Evolutionary conservation across 345 rosid genomes (phyloP).

Genomic region (Rhizophora mangle): DNA sequence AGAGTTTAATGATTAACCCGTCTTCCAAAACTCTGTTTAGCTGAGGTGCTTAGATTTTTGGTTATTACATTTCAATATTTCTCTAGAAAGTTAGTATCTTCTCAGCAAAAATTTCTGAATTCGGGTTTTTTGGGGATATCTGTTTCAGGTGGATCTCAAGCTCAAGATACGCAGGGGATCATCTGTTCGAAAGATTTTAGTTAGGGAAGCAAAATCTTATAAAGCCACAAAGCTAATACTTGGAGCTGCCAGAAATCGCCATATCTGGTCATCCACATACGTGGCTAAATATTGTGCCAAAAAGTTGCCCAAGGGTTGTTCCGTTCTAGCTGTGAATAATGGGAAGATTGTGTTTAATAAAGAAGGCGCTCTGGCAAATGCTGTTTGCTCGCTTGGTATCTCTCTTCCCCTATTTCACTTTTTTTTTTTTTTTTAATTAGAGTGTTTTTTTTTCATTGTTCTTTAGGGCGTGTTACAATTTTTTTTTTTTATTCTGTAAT

Average conservation of each 20-base stretch:
- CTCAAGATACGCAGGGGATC: slow-evolving; percentile 33
- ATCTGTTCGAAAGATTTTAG: slow-evolving; percentile 22
- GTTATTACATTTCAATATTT: background rate
- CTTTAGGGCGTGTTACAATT: background rate
- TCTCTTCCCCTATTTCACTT: too few relatives aligned
- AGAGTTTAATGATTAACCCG: background rate
- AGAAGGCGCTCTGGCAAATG: background rate
- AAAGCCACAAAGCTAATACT: slow-evolving; percentile 23
- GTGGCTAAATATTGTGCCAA: slow-evolving; percentile 31
- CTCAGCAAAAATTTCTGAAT: background rate
- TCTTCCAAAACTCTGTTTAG: too few relatives aligned
- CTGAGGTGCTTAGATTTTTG: too few relatives aligned
- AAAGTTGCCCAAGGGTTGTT: slow-evolving; percentile 21
- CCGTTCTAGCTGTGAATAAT: slow-evolving; percentile 27
- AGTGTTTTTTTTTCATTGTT: background rate
- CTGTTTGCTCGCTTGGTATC: too few relatives aligned
- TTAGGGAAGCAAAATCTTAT: slow-evolving; percentile 27
- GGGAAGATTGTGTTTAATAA: slow-evolving; percentile 30
- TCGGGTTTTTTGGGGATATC: slow-evolving; percentile 4
- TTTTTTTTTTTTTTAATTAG: background rate
- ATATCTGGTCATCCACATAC: slow-evolving; percentile 24
- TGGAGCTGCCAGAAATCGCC: slow-evolving; percentile 18
- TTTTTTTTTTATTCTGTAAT: background rate
- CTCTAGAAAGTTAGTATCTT: background rate
- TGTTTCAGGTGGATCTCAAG: slow-evolving; percentile 35